Evolutionary conservation across 1,139 yeast species (phyloP).

Genomic region (Spencermartinsiella ligniputridi): DNA sequence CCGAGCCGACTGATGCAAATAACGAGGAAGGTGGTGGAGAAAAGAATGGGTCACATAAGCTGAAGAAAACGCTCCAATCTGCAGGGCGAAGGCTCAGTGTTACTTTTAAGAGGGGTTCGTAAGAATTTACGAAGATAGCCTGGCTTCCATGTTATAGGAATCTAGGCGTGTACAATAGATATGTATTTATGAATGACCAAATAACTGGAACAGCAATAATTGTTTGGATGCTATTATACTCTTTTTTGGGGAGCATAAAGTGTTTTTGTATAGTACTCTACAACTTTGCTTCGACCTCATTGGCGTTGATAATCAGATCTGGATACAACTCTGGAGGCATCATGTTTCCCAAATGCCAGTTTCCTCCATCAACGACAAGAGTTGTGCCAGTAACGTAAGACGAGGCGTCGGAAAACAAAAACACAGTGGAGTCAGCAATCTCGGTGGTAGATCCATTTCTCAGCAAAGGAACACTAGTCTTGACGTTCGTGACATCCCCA

Average conservation of each 20-base stretch:
- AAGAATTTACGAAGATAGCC: conserved; percentile 3
- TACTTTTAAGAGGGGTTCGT: conserved; percentile 14
- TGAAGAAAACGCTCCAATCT: conserved; percentile 13
- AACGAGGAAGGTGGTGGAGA: background rate
- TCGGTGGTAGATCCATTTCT: conserved; percentile 71
- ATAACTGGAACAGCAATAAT: no score
- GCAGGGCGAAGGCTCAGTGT: conserved; percentile 18
- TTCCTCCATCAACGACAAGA: conserved; percentile 83
- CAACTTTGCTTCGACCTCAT: background rate
- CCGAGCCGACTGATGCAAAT: background rate
- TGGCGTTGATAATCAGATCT: background rate
- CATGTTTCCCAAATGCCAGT: conserved; percentile 53
- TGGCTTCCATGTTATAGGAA: background rate
- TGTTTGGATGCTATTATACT: no score
- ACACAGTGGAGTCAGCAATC: conserved; percentile 86
- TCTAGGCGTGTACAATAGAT: background rate
- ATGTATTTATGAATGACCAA: background rate
- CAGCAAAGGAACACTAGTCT: conserved; percentile 63
- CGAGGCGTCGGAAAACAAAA: conserved; percentile 78
- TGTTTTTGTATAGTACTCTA: background rate
- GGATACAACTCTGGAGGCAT: background rate
- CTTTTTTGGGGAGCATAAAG: no score
- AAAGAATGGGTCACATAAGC: conserved; percentile 9
- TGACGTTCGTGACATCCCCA: conserved; percentile 38
- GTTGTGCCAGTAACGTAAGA: conserved; percentile 72